phyloP scores from a whole-genome alignment of 208 protist species.

The Wallacemonas sp. region DNA sequence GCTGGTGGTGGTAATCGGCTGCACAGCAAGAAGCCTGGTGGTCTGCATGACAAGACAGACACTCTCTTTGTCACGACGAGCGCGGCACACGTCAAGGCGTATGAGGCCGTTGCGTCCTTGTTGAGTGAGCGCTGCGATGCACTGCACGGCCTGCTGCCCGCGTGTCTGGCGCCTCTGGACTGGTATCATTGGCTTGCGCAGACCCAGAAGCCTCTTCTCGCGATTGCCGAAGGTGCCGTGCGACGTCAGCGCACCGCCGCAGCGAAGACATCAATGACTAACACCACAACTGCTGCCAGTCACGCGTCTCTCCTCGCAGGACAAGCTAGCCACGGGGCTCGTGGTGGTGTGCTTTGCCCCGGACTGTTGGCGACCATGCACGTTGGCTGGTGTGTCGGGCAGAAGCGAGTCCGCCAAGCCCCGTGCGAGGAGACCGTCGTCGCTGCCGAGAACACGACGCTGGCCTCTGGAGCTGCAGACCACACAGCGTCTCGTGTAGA shows the following conservation, averaged over 20 bases:
- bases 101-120: not conserved
- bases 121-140: not conserved
- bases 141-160: not conserved
- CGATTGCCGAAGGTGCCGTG: not conserved
- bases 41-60: not conserved
- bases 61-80: not conserved
- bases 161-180: not conserved
- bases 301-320: too few relatives aligned
- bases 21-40: not conserved
- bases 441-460: too few relatives aligned
- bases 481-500: too few relatives aligned
- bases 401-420: too few relatives aligned
- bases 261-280: not conserved
- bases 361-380: too few relatives aligned
- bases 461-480: too few relatives aligned
- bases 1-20: not conserved
- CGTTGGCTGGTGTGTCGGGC: too few relatives aligned
- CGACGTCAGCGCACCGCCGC: not conserved
- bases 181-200: conserved; percentile 2
- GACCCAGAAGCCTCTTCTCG: not conserved
- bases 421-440: not conserved
- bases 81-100: not conserved
- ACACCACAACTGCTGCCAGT: too few relatives aligned
- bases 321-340: too few relatives aligned
- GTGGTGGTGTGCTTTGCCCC: too few relatives aligned